Percentiles rank a stretch among this genome's conserved stretches.
Evolutionary conservation across 345 rosid genomes (phyloP).

Genomic region (Syzygium grande): DNA sequence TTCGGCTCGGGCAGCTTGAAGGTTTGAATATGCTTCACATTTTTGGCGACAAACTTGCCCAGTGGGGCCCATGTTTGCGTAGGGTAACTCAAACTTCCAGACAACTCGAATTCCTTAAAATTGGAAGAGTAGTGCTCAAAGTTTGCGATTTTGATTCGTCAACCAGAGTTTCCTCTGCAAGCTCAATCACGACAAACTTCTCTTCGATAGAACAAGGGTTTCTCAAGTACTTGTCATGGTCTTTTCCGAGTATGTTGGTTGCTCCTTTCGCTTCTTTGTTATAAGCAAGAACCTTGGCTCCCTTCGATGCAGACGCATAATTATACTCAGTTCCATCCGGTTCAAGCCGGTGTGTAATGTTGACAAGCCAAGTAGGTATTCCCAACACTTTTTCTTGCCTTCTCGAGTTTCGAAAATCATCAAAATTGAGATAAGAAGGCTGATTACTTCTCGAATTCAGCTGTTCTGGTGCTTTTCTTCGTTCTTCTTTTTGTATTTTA

Average conservation of each 20-base stretch:
- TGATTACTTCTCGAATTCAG: conserved; percentile 17
- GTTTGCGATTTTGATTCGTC: conserved; percentile 80
- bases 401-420: conserved; percentile 44
- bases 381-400: conserved; percentile 33
- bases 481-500: conserved; percentile 17
- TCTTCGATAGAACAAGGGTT: conserved; percentile 72
- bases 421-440: conserved; percentile 46
- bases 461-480: conserved; percentile 4
- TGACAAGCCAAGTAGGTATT: conserved; percentile 30
- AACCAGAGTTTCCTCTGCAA: conserved; percentile 81
- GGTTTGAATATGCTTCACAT: conserved; percentile 65
- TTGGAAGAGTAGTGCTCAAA: conserved; percentile 88
- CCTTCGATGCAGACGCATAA: conserved; percentile 72
- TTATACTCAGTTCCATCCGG: conserved; percentile 84
- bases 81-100: conserved; percentile 73
- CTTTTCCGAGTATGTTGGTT: conserved; percentile 64
- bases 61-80: conserved; percentile 53
- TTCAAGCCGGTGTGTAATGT: conserved; percentile 72
- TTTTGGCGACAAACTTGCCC: conserved; percentile 64
- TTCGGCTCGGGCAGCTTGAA: conserved; percentile 78
- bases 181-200: conserved; percentile 82
- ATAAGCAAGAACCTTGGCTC: conserved; percentile 78
- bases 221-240: conserved; percentile 78
- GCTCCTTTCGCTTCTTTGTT: conserved; percentile 97
- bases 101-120: conserved; percentile 69